Conservation (phyloP, 495 filamentous ascomycete species). For the Penicillium diatomitis region DNA sequence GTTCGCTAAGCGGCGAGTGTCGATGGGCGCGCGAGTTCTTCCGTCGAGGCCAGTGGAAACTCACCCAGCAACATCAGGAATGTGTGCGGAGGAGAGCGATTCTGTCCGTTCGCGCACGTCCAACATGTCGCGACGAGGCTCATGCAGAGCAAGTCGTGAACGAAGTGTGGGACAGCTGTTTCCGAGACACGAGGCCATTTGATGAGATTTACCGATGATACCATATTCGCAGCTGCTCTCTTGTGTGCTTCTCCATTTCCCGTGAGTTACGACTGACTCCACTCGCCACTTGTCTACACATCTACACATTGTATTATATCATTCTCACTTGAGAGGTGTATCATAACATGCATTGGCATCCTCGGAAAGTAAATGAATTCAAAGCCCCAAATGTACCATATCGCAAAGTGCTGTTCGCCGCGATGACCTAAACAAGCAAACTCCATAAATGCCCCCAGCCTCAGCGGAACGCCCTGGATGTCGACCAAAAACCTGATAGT, state of each 20-base stretch:
- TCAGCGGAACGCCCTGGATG: background rate
- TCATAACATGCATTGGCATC: conserved; percentile 16
- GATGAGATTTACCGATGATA: conserved; percentile 88
- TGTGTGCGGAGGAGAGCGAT: conserved; percentile 79
- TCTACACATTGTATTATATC: no score
- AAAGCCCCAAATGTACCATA: conserved; percentile 14
- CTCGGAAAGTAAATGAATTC: conserved; percentile 8
- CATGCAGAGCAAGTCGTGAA: conserved; percentile 85
- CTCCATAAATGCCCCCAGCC: conserved; percentile 14
- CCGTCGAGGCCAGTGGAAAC: conserved; percentile 68
- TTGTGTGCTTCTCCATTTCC: conserved; percentile 1
- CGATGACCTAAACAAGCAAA: conserved; percentile 12
- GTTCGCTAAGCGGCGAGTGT: conserved; percentile 87
- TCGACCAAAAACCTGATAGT: background rate
- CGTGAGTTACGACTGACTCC: background rate
- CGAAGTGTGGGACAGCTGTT: conserved; percentile 97
- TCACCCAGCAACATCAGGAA: conserved; percentile 87
- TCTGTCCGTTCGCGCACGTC: conserved; percentile 62
- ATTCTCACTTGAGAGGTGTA: conserved; percentile 11
- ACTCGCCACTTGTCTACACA: background rate
- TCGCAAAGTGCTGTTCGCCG: conserved; percentile 8
- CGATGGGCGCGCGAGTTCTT: conserved; percentile 83
- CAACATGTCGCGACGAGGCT: conserved; percentile 73
- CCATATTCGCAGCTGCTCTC: background rate
- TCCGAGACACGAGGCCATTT: conserved; percentile 86